Evolutionary conservation across 306 rosid species (phyloP).

Genomic region (Inga oerstediana): DNA sequence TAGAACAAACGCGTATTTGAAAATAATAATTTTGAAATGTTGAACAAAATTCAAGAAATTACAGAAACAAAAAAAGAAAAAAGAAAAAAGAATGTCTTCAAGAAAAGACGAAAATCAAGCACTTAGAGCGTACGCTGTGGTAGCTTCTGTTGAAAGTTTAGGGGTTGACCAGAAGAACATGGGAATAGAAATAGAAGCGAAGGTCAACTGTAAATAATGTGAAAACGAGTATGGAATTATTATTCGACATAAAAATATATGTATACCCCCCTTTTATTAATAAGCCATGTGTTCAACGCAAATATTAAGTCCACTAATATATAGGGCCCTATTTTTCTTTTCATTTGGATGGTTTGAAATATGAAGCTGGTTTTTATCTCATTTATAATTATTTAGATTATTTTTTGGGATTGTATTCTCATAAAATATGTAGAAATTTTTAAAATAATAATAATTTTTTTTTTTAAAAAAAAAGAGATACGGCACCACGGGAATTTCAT

Average conservation of each 20-base stretch:
- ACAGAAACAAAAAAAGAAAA: not conserved
- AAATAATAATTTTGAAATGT: not conserved
- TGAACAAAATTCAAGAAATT: not conserved
- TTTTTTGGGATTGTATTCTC: no score
- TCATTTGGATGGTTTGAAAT: not conserved
- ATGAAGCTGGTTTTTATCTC: not conserved
- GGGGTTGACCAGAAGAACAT: not conserved
- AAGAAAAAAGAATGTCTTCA: not conserved
- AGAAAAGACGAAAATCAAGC: not conserved
- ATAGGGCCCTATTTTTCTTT: not conserved
- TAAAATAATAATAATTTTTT: no score
- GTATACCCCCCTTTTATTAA: not conserved
- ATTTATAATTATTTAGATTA: not conserved
- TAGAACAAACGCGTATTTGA: not conserved
- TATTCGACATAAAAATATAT: not conserved
- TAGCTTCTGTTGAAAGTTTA: not conserved
- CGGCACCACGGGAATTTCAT: not conserved
- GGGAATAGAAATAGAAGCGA: not conserved
- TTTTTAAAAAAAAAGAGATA: no score
- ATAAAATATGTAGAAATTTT: no score
- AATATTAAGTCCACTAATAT: not conserved
- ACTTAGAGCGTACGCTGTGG: not conserved
- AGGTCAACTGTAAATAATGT: not conserved
- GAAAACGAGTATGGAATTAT: not conserved
- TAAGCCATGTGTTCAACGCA: not conserved